Percentiles rank a stretch among this genome's conserved stretches.
Conservation (phyloP, 495 filamentous ascomycete species). For the Neurospora sp. region DNA sequence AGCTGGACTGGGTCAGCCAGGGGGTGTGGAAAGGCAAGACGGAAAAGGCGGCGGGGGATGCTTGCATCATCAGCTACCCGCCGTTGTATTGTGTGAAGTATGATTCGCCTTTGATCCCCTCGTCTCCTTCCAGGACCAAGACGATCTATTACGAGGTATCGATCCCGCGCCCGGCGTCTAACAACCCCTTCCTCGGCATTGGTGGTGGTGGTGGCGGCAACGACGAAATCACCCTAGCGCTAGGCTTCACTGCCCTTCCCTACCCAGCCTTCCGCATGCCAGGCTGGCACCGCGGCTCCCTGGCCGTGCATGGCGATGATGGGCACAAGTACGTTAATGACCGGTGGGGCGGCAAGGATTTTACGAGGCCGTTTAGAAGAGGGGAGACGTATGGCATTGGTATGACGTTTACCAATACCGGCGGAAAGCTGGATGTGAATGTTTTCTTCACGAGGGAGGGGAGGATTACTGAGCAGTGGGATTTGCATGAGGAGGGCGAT, state of each 20-base stretch:
- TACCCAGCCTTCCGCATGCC: conserved; percentile 83
- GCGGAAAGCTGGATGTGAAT: conserved; percentile 39
- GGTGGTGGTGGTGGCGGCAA: conserved; percentile 15
- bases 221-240: conserved; percentile 53
- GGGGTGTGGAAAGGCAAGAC: conserved; percentile 37
- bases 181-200: neutral
- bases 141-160: conserved; percentile 74
- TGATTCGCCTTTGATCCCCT: conserved; percentile 52
- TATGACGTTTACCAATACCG: conserved; percentile 49
- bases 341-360: conserved; percentile 68
- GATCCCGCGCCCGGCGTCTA: conserved; percentile 23
- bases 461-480: conserved; percentile 53
- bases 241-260: conserved; percentile 72
- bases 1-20: conserved; percentile 18
- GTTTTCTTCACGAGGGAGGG: conserved; percentile 78
- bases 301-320: conserved; percentile 89
- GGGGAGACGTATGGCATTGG: conserved; percentile 47
- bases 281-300: conserved; percentile 77
- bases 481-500: conserved; percentile 78
- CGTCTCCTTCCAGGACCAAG: conserved; percentile 23
- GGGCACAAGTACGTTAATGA: conserved; percentile 83
- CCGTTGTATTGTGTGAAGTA: conserved; percentile 63
- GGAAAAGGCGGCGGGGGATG: conserved; percentile 29
- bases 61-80: conserved; percentile 51
- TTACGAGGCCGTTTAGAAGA: conserved; percentile 39